Percentiles rank a stretch among this genome's conserved stretches.
phyloP scores from a whole-genome alignment of 108 stramenopile genomes.

The Cyclotella sp. region DNA sequence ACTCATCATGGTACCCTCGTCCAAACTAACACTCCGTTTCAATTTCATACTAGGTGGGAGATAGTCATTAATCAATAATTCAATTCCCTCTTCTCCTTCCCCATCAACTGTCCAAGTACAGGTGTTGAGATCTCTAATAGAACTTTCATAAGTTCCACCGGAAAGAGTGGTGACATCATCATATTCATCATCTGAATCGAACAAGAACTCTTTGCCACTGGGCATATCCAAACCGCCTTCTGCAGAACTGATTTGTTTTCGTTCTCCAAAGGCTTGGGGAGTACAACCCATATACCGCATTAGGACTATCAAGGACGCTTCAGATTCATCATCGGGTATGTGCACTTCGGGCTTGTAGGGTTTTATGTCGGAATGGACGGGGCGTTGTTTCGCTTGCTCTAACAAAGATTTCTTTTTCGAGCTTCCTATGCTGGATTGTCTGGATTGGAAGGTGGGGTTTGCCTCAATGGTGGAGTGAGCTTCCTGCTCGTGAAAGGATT shows the following conservation, averaged over 20 bases:
- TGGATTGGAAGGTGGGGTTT: not conserved
- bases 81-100: constrained; percentile 17
- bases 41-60: constrained; percentile 9
- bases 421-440: not conserved
- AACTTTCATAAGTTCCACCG: constrained; percentile 17
- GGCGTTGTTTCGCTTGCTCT: constrained; percentile 13
- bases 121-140: not conserved
- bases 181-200: constrained; percentile 16
- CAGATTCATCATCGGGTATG: constrained; percentile 52
- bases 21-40: not conserved
- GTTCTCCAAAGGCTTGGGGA: constrained; percentile 20
- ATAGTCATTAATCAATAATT: constrained; percentile 14
- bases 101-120: not conserved
- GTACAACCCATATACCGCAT: constrained; percentile 58
- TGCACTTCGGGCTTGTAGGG: constrained; percentile 1
- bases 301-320: constrained; percentile 47
- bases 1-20: not conserved
- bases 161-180: constrained; percentile 14
- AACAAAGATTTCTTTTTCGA: constrained; percentile 1
- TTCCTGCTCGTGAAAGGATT: not conserved
- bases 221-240: not conserved
- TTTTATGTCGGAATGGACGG: constrained; percentile 8
- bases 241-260: not conserved
- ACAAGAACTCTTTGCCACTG: constrained; percentile 24
- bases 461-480: not conserved